Evolutionary conservation across 1,284 basidiomycete species (phyloP).

Genomic region (Rhizoctonia solani): DNA sequence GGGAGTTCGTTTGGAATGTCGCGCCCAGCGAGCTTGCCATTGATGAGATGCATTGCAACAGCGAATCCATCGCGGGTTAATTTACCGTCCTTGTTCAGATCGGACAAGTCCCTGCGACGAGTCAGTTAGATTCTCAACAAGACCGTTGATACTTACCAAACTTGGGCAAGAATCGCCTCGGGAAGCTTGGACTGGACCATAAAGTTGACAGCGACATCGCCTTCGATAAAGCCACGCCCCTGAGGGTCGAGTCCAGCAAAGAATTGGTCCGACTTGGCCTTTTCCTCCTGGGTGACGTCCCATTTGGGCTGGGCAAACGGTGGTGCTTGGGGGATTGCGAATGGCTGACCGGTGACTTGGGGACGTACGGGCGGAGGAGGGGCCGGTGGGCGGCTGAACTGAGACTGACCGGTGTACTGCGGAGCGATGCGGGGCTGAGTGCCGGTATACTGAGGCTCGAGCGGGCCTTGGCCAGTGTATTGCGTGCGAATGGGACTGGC

Average conservation of each 20-base stretch:
- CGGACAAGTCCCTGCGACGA: slow-evolving; percentile 82
- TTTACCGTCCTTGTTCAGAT: slow-evolving; percentile 86
- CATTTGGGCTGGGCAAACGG: slow-evolving; percentile 52
- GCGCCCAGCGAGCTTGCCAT: slow-evolving; percentile 82
- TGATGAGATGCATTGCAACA: slow-evolving; percentile 94
- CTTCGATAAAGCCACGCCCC: slow-evolving; percentile 83
- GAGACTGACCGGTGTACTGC: slow-evolving; percentile 37
- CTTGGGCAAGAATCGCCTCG: slow-evolving; percentile 81
- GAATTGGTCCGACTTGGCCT: slow-evolving; percentile 77
- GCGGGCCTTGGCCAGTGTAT: slow-evolving; percentile 59
- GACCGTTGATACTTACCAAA: slow-evolving; percentile 69
- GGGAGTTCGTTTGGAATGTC: slow-evolving; percentile 79
- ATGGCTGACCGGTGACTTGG: slow-evolving; percentile 43
- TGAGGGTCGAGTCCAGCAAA: slow-evolving; percentile 83
- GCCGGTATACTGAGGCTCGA: slow-evolving; percentile 55
- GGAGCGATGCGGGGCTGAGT: slow-evolving; percentile 37
- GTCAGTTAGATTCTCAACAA: slow-evolving; percentile 36
- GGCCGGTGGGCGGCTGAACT: slow-evolving; percentile 35
- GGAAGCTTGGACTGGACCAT: slow-evolving; percentile 91
- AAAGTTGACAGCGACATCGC: slow-evolving; percentile 94
- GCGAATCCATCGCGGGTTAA: slow-evolving; percentile 94
- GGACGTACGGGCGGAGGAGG: slow-evolving; percentile 45
- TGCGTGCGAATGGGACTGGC: slow-evolving; percentile 56
- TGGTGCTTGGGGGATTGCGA: slow-evolving; percentile 41
- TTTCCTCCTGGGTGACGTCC: slow-evolving; percentile 87